Conservation (phyloP, 2,329 filamentous ascomycete genomes). For the Coniosporium tulheliwenetii region DNA sequence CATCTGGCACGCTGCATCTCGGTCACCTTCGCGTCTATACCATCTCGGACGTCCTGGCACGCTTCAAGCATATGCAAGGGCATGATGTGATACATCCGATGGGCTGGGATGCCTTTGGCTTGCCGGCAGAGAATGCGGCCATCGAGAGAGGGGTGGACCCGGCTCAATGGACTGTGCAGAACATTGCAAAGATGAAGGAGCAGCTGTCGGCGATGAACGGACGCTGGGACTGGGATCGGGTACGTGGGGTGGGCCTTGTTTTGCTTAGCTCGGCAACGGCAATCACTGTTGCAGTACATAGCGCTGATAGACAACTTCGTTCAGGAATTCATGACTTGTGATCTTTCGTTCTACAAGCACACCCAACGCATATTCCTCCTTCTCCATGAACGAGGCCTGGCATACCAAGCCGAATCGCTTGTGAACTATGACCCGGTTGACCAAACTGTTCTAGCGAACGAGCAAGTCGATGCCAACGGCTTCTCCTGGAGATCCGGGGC, state of each 20-base stretch:
- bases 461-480: slow-evolving; percentile 80
- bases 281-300: slow-evolving; percentile 5
- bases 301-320: slow-evolving; percentile 10
- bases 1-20: slow-evolving; percentile 72
- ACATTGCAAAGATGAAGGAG: slow-evolving; percentile 73
- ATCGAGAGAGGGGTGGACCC: slow-evolving; percentile 69
- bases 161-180: slow-evolving; percentile 60
- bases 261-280: not conserved
- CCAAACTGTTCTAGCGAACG: slow-evolving; percentile 78
- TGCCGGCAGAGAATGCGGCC: slow-evolving; percentile 84
- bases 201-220: slow-evolving; percentile 69
- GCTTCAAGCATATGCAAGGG: slow-evolving; percentile 61
- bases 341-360: slow-evolving; percentile 76
- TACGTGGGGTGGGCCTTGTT: slow-evolving; percentile 26
- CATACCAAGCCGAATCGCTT: slow-evolving; percentile 67
- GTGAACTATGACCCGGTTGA: slow-evolving; percentile 89
- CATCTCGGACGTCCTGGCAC: slow-evolving; percentile 71
- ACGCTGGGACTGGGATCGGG: slow-evolving; percentile 68
- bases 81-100: slow-evolving; percentile 71
- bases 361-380: slow-evolving; percentile 75
- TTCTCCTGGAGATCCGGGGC: slow-evolving; percentile 78
- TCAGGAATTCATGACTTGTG: slow-evolving; percentile 72
- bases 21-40: slow-evolving; percentile 82
- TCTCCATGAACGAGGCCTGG: slow-evolving; percentile 57
- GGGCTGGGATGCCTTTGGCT: slow-evolving; percentile 85